Base-by-base conservation (phyloP, 2,329 filamentous ascomycete genomes). In the Macroventuria anomochaeta region DNA sequence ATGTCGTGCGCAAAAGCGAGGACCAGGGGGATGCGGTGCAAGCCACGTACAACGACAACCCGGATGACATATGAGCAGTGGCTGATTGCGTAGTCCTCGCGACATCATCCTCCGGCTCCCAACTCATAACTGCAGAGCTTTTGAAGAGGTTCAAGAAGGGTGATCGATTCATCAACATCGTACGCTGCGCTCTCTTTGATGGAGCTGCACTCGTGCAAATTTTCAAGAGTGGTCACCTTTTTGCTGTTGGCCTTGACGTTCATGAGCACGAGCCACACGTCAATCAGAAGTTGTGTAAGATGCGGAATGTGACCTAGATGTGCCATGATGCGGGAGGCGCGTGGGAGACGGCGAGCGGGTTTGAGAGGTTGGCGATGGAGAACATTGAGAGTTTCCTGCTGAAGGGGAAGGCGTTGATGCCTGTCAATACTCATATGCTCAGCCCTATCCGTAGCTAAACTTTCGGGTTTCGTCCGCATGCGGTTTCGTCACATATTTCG, bases 321-420 rank as follows among this genome's bases (percentile, higher is more conserved):
- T 83, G 84, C 48, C n/a, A n/a, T n/a, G n/a, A n/a, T n/a, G n/a
- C n/a, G 1, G 86, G 86, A 0, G 85, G 85, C 2, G 87, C 85
- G 25, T 78, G 88, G 13, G 85, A 88, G 69, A 86, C 85, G 55
- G 84, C 86, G 62, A 70, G 81, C 13, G 85, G 83, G 3, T 88
- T 88, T 59, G 87, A 89, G 75, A 80, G 83, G 70, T 64, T 88
- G 68, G 83, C 82, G 29, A 88, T 89, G 81, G 77, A 84, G 63
- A 90, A 89, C 68, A 32, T 47, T 4, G 25, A 39, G 34, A 47
- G 26, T 12, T 46, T 38, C 17, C 6, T 47, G 17, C 7, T 23
- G 4, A 47, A 38, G 5, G 43, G 33, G 5, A 18, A 5, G 6
- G 25, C 43, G 6, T 26, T 46, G 33, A 38, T 33, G 3, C 43